Evolutionary conservation across 805 yeast species (phyloP), one percentile per base, ranked within the genome.

Genomic region (Cyberlindnera xylosilytica): DNA sequence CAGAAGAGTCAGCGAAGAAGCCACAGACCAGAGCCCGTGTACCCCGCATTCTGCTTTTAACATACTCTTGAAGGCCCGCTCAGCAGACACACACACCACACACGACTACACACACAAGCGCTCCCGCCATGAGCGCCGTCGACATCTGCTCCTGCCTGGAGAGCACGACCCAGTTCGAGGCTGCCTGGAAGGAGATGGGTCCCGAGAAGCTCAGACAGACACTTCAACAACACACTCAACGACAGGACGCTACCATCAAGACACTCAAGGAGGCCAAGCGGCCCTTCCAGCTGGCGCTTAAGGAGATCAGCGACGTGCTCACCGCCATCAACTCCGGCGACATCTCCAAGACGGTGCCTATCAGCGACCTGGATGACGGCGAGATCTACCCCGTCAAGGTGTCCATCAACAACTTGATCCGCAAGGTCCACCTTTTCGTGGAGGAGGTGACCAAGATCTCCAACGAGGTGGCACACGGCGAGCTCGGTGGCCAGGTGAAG

Each of bases 311-410:
- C 23, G 90, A 83, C 50, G 93, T 87, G 26, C 83, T 95, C 4
- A 71, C 87, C 4, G 90, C 91, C 0, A 91, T 87, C 6, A 93
- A 95, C 7, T 73, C 79, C 44, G 96, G 96, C 53, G 96, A 87
- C 60, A 68, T 87, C 51, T 79, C 89, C 1, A 72, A 89, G 39
- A 86, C 83, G 54, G 87, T 85, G 7, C 9, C 20, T 4, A 16
- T 42, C n/a, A 72, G 77, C 26, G 81, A 84, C 58, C 36, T 34
- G 8, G 70, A 76, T 45, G 88, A 83, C 60, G 87, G 90, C 1
- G 91, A 85, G 58, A 84, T 87, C 48, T 70, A 79, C 48, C 82
- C 81, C 57, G 88, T 87, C 57, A 86, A 87, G 61, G 78, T 33
- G 8, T 83, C 93, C 11, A 85, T 87, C 56, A 87, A 87, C 61